These are phyloP conservation scores for Cordyceps cicadae DNA, from an alignment of 2,329 filamentous ascomycete genomes.

Conservation along the genomic window DNA sequence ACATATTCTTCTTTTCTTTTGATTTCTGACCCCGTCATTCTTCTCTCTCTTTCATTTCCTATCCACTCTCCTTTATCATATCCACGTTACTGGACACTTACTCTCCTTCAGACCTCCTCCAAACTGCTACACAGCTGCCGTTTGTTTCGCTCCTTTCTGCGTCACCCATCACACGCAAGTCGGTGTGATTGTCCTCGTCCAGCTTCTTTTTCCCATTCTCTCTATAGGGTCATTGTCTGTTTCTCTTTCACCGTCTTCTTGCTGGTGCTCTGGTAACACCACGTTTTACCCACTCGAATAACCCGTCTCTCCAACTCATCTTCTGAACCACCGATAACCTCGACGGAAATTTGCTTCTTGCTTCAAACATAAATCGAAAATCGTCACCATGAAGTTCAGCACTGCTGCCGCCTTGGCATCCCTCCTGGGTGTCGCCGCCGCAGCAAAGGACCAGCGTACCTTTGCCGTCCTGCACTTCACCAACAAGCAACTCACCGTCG, in stretches of 20 bases:
- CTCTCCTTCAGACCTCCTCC: conserved; percentile 2
- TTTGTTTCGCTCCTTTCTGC: conserved; percentile 12
- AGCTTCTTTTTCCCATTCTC: not conserved
- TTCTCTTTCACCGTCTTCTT: not conserved
- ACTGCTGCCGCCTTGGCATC: conserved; percentile 28
- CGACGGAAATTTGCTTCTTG: not conserved
- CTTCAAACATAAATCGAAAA: not conserved
- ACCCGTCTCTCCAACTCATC: not conserved
- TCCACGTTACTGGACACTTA: conserved; percentile 12
- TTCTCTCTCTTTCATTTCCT: not conserved
- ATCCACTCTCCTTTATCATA: conserved; percentile 1
- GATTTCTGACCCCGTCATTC: not conserved
- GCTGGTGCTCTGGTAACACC: conserved; percentile 11
- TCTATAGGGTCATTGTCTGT: not conserved
- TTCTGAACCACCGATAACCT: not conserved
- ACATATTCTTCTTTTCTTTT: not conserved
- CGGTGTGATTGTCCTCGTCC: conserved; percentile 11
- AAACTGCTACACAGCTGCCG: not conserved
- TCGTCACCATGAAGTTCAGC: conserved; percentile 28
- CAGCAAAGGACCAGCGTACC: conserved; percentile 41
- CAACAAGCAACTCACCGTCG: conserved; percentile 53
- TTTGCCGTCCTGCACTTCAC: conserved; percentile 66
- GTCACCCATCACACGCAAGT: conserved; percentile 11
- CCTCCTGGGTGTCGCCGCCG: conserved; percentile 27
- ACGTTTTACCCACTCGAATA: not conserved